Evolutionary conservation across 441 rosid genomes (phyloP), one percentile per base, ranked within the genome.

Genomic region (Adansonia madagascariensis): DNA sequence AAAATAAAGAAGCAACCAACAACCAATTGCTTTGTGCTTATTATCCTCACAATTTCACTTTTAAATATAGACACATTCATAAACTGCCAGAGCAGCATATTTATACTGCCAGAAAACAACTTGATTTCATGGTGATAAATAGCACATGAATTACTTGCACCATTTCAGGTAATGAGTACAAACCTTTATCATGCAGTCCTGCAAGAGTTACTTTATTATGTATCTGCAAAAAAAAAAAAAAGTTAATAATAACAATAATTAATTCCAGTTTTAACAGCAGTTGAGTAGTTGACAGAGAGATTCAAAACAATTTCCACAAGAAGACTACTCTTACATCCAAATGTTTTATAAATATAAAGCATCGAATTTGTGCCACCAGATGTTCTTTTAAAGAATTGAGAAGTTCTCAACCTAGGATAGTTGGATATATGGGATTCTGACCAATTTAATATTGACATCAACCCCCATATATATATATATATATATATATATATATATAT

Each of bases 101-200:
- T 52, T 77, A 52, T 14, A 31, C 17, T 63, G 49, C 72, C 41
- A n/a, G 5, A 63, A 44, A 53, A 71, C 62, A 71, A 46, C 67
- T 68, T 18, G n/a, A 57, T 20, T 74, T 57, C 31, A 14, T 68
- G 50, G 56, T 46, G 44, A 53, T 5, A 39, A 18, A 47, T 47
- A 47, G 18, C 27, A 46, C 64, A 8, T 8, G 7, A 70, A 60
- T 17, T 22, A 64, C 61, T 20, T 15, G 27, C 47, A 76, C 49
- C 66, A 64, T 67, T 70, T 78, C 71, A n/a, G 60, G n/a, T 9
- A 76, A 76, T 20, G 44, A 73, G 76, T 75, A 79, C 87, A 76
- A 49, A 93, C 98, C 99, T 91, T 96, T 96, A 84, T 94, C 99
- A 80, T 96, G 98, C 84, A 94, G 75, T 69, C 98, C 97, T 12